A percentile compares a stretch with the other conserved stretches of the same genome.
These are phyloP conservation scores for Colletotrichum sp. DNA, from an alignment of 2,329 filamentous ascomycete genomes.

Conservation along the genomic window DNA sequence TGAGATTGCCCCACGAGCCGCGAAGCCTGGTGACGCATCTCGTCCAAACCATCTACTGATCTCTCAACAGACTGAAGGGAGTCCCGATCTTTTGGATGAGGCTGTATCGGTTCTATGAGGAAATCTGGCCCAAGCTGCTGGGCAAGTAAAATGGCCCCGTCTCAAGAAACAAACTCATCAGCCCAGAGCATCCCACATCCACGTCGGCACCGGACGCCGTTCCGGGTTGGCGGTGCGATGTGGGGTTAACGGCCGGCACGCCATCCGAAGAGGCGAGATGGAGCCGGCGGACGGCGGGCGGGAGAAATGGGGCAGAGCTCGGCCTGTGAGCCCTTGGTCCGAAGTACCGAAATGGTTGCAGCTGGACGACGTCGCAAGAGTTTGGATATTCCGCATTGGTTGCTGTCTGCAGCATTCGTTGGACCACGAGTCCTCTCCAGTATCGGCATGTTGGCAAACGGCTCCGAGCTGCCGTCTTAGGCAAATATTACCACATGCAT, in stretches of 20 bases:
- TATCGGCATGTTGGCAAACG: background rate
- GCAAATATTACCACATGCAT: background rate
- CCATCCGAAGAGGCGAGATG: background rate
- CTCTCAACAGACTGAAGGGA: background rate
- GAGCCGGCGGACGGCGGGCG: background rate
- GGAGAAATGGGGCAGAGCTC: background rate
- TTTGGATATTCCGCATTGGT: background rate
- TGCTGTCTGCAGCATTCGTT: background rate
- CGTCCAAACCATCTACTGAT: background rate
- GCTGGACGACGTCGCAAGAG: background rate
- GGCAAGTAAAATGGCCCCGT: background rate
- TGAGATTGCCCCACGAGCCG: background rate
- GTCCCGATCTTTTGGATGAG: background rate
- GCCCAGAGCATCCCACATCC: background rate
- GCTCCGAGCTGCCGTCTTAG: background rate
- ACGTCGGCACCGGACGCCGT: background rate
- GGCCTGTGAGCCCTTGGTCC: background rate
- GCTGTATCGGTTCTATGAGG: background rate
- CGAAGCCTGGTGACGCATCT: background rate
- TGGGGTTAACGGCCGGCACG: background rate
- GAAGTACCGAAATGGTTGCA: background rate
- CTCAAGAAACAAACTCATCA: background rate
- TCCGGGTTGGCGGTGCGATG: background rate
- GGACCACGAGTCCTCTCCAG: background rate
- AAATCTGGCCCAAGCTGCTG: background rate